Percentiles rank a stretch among this genome's conserved stretches.
phyloP scores from a whole-genome alignment of 345 rosid genomes.

The Conringia planisiliqua region DNA sequence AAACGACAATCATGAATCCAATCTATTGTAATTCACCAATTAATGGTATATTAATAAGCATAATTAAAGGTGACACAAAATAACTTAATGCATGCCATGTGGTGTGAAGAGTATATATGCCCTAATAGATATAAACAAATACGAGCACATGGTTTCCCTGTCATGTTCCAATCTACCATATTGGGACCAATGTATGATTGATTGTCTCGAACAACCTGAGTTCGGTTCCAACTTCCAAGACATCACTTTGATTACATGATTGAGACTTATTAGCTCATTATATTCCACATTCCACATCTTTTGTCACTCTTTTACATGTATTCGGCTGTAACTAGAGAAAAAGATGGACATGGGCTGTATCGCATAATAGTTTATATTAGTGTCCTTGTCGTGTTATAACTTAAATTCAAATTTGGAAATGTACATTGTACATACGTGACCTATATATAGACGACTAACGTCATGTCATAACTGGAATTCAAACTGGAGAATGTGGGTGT shows the following conservation, averaged over 20 bases:
- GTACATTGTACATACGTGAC: too few species aligned
- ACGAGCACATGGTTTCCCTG: constrained; percentile 21
- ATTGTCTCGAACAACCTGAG: constrained; percentile 18
- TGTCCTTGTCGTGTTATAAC: too few species aligned
- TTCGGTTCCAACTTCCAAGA: constrained; percentile 13
- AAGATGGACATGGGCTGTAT: too few species aligned
- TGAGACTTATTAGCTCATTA: constrained; percentile 15
- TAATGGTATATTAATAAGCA: neutral
- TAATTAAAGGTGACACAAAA: neutral
- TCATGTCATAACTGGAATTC: neutral
- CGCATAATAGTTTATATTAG: too few species aligned
- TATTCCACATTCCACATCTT: constrained; percentile 3
- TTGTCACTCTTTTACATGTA: neutral
- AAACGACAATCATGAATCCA: neutral
- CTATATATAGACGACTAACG: too few species aligned
- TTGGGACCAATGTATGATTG: constrained; percentile 13
- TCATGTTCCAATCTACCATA: constrained; percentile 25
- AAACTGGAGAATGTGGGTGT: neutral
- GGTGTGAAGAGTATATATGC: constrained; percentile 8
- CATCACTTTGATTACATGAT: constrained; percentile 18
- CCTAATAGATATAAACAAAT: neutral
- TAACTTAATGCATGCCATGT: constrained; percentile 1
- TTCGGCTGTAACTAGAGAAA: too few species aligned
- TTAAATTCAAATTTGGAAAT: too few species aligned
- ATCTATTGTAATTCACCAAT: neutral